Conservation (phyloP, 2,329 filamentous ascomycete species). For the Monilinia vaccinii-corymbosi region DNA sequence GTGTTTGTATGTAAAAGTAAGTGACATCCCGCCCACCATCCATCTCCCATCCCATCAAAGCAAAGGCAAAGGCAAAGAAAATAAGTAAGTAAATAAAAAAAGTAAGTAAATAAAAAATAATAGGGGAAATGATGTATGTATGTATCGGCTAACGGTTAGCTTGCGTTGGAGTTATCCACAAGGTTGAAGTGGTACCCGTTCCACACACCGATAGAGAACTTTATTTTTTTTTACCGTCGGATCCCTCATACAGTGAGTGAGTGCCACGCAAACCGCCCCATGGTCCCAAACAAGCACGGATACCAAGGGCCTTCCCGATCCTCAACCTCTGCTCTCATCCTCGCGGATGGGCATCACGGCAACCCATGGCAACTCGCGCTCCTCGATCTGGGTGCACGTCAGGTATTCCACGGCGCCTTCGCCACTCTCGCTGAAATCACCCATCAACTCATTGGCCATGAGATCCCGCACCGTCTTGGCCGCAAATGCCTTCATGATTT, state of each 20-base stretch:
- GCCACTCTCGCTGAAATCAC: conserved; percentile 7
- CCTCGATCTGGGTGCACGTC: conserved; percentile 19
- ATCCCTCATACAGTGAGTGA: neutral
- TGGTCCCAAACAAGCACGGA: neutral
- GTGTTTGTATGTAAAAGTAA: neutral
- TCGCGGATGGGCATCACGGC: neutral
- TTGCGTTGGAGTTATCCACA: neutral
- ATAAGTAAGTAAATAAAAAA: neutral
- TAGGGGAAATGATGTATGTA: neutral
- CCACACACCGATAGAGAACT: neutral
- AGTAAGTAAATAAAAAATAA: neutral
- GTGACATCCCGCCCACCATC: neutral
- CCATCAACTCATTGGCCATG: conserved; percentile 19
- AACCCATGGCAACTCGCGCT: conserved; percentile 21
- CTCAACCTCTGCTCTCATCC: neutral
- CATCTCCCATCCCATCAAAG: no score
- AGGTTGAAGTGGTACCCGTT: neutral
- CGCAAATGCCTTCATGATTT: conserved; percentile 18
- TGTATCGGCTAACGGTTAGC: neutral
- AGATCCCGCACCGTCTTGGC: conserved; percentile 14
- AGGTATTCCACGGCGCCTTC: conserved; percentile 18
- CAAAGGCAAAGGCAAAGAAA: neutral
- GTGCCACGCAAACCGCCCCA: neutral
- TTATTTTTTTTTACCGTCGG: neutral
- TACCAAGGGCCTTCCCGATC: neutral